A percentile compares a stretch with the other conserved stretches of the same genome.
Evolutionary conservation across 305 asterid species (phyloP).

Genomic region (Rubia peregrina): DNA sequence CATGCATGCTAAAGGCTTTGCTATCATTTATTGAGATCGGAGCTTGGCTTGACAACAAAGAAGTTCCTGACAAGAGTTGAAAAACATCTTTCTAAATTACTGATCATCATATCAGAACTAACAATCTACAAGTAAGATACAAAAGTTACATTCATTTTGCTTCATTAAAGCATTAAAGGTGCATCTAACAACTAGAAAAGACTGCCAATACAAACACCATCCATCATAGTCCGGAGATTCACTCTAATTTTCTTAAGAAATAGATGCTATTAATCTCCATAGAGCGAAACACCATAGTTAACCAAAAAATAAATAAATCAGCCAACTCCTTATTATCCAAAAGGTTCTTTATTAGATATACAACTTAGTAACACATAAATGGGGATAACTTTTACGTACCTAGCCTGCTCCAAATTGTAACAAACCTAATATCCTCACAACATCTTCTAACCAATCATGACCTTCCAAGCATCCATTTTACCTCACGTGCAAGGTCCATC

Average conservation of each 20-base stretch:
- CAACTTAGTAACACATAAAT: background rate
- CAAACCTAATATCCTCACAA: conserved; percentile 62
- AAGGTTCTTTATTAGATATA: background rate
- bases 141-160: background rate
- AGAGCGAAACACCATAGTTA: too few relatives aligned
- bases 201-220: too few relatives aligned
- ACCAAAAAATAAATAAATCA: background rate
- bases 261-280: too few relatives aligned
- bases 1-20: background rate
- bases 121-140: background rate
- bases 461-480: background rate
- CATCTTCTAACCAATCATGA: conserved; percentile 77
- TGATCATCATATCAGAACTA: background rate
- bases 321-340: background rate
- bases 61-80: background rate
- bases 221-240: too few relatives aligned
- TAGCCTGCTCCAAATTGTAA: conserved; percentile 74
- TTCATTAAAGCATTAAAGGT: too few relatives aligned
- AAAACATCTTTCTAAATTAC: background rate
- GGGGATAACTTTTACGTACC: conserved; percentile 37
- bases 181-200: too few relatives aligned
- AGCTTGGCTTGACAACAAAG: background rate
- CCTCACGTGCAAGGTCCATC: background rate
- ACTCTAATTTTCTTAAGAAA: too few relatives aligned
- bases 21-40: background rate